Base-by-base conservation (phyloP, 139 green algal genomes). In the Chlamydomonas sp. region DNA sequence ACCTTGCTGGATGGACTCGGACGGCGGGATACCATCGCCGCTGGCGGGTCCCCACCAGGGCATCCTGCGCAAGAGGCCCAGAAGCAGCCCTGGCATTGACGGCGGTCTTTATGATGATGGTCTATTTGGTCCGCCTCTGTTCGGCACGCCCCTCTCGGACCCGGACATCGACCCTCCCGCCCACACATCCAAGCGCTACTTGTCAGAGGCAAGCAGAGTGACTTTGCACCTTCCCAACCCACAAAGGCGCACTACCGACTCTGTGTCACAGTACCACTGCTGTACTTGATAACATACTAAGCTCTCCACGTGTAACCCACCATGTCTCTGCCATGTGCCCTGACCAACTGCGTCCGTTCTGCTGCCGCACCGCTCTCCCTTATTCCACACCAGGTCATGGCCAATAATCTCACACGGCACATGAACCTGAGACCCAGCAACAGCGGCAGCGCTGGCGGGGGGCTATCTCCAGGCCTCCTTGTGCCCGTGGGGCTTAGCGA, bases 111-210 rank as follows among this genome's bases (percentile, higher is more conserved):
- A 49, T 49, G 31, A 49, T 49, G 31, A 49, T 49, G 31, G 31
- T 49, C 31, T 49, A 49, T 49, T 49, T 49, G 31, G 31, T 49
- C 31, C 31, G 31, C 31, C 31, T 49, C 31, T 49, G 31, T 49
- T 49, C 58, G n/a, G 5, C 69, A 72, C 78, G 1, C 82, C 82
- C 1, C 60, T 76, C 62, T 68, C 31, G 62, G 83, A 87, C 83
- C 83, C 83, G 3, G 83, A 87, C 61, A 87, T 87, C 15, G 83
- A 87, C 12, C 75, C 63, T 73, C 80, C 80, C 49, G 7, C 31
- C 4, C 83, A 87, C 4, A 49, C 62, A 0, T 66, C 63, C 9
- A 87, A 87, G 62, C 71, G 83, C 5, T 87, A 81, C 61, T 31
- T 80, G 0, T 75, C 72, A 2, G 83, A 87, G 83, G 83, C 80